A percentile compares a stretch with the other conserved stretches of the same genome.
Evolutionary conservation across 163 green algal species (phyloP).

Genomic region (Scenedesmus sp.): DNA sequence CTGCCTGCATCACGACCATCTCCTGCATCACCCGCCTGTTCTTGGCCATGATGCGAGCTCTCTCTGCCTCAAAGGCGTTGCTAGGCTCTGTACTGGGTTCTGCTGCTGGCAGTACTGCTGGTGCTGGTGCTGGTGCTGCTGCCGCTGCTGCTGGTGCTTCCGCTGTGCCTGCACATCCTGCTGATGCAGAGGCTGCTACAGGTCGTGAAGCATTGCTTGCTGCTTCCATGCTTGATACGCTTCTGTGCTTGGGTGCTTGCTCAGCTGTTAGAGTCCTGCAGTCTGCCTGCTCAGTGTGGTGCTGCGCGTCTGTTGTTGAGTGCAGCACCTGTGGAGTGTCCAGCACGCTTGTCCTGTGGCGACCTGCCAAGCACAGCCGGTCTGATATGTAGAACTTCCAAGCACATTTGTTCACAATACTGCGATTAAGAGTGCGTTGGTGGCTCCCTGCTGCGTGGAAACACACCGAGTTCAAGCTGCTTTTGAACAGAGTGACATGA

Average conservation of each 20-base stretch:
- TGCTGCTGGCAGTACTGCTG: neutral
- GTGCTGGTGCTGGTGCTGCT: conserved; percentile 7
- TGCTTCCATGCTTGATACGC: neutral
- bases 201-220: neutral
- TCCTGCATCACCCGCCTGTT: conserved; percentile 53
- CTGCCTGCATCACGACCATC: conserved; percentile 52
- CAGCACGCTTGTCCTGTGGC: neutral
- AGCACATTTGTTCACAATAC: too few species aligned
- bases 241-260: neutral
- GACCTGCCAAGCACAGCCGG: neutral
- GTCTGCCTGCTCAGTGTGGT: neutral
- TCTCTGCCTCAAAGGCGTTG: conserved; percentile 43
- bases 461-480: neutral
- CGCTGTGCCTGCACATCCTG: neutral
- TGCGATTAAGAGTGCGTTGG: neutral
- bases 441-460: neutral
- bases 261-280: neutral
- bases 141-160: neutral
- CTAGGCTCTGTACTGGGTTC: neutral
- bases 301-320: neutral
- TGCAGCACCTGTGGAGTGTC: neutral
- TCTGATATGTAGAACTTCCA: neutral
- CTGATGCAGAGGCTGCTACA: neutral
- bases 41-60: conserved; percentile 44
- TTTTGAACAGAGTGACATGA: neutral